Conservation (phyloP, 1,284 basidiomycete species). For the Ustilago sp. region DNA sequence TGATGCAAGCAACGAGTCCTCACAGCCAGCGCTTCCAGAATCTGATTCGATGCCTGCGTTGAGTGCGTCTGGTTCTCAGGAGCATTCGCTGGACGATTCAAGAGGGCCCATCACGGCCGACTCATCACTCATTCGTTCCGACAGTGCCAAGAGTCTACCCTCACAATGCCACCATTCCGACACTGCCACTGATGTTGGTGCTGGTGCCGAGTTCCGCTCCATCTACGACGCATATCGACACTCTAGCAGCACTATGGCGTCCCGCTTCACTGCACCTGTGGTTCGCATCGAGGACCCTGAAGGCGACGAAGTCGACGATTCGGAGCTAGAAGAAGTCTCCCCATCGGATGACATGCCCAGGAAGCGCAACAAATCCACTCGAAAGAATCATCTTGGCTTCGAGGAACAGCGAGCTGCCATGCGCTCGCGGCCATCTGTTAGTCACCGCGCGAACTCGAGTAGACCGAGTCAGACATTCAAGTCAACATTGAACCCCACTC, state of each 20-base stretch:
- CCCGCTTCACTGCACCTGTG: conserved; percentile 28
- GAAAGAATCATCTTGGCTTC: conserved; percentile 32
- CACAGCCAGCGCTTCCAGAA: not conserved
- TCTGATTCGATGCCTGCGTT: conserved; percentile 32
- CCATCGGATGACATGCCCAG: conserved; percentile 29
- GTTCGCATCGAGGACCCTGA: conserved; percentile 44
- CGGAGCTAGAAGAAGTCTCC: conserved; percentile 25
- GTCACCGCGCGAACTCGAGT: conserved; percentile 9
- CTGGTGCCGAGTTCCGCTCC: conserved; percentile 23
- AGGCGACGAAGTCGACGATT: conserved; percentile 29
- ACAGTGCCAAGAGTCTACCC: conserved; percentile 8
- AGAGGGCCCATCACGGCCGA: conserved; percentile 24
- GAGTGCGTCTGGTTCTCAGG: conserved; percentile 33
- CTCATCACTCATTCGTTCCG: conserved; percentile 19
- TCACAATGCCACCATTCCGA: not conserved
- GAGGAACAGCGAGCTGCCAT: conserved; percentile 49
- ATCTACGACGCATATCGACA: conserved; percentile 36
- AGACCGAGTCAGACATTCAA: conserved; percentile 21
- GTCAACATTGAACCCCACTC: conserved; percentile 7
- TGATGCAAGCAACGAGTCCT: not conserved
- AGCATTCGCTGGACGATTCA: conserved; percentile 20
- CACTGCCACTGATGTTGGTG: conserved; percentile 3
- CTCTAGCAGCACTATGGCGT: conserved; percentile 29
- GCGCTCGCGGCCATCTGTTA: conserved; percentile 4
- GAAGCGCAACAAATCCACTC: conserved; percentile 40